phyloP scores from a whole-genome alignment of 176 grass and related monocot genomes.

The Urochloa ruziziensis region DNA sequence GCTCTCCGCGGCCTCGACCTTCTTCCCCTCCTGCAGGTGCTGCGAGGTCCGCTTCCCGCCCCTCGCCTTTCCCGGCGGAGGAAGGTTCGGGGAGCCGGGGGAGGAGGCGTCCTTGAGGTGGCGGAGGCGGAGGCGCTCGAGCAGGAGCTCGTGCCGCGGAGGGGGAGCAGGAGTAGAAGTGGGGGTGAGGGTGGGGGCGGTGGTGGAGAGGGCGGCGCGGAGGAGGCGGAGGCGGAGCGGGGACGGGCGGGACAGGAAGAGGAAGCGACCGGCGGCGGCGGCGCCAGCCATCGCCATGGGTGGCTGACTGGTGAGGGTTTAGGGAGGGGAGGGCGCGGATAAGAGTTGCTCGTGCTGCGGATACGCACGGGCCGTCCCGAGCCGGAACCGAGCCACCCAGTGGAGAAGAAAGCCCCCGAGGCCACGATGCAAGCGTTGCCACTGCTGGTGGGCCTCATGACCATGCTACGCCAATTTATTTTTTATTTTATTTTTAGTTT shows the following conservation, averaged over 20 bases:
- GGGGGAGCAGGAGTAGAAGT: slow-evolving; percentile 22
- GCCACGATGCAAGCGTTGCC: no score
- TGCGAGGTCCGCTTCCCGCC: slow-evolving; percentile 20
- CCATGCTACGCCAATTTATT: no score
- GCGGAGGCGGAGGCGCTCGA: slow-evolving; percentile 78
- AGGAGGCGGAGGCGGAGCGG: slow-evolving; percentile 44
- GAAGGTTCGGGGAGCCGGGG: not conserved
- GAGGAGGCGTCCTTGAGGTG: slow-evolving; percentile 68
- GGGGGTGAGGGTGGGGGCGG: slow-evolving; percentile 4
- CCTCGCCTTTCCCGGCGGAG: slow-evolving; percentile 7
- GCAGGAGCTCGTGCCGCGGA: slow-evolving; percentile 68
- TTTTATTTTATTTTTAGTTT: no score
- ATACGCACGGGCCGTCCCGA: no score
- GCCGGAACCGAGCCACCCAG: no score
- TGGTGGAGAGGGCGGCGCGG: slow-evolving; percentile 42
- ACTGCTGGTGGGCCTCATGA: no score
- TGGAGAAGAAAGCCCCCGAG: no score
- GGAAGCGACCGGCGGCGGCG: slow-evolving; percentile 45
- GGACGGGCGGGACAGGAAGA: slow-evolving; percentile 49
- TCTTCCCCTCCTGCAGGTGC: slow-evolving; percentile 30
- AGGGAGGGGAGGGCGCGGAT: slow-evolving; percentile 15
- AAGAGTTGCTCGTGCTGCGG: not conserved
- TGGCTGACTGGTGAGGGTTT: slow-evolving; percentile 34
- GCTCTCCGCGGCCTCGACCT: slow-evolving; percentile 30
- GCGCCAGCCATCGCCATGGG: slow-evolving; percentile 49